These are phyloP conservation scores for Eucalyptus victrix DNA, from an alignment of 345 rosid genomes.

Conservation along the genomic window DNA sequence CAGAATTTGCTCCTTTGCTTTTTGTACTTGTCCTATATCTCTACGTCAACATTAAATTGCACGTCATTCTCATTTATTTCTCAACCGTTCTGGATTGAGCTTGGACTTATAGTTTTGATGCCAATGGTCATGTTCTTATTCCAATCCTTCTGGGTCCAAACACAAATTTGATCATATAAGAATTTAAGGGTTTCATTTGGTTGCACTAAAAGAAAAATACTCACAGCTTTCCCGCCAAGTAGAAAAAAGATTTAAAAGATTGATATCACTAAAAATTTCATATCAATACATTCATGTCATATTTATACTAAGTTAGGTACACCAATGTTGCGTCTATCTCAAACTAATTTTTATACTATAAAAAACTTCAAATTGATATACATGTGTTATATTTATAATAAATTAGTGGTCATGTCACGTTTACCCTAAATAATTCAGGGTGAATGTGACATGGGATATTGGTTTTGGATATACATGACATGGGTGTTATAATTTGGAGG, in stretches of 20 bases:
- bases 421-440: background rate
- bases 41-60: background rate
- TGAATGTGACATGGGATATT: background rate
- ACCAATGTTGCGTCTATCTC: background rate
- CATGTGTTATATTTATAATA: no score
- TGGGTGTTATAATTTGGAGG: no score
- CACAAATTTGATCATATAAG: background rate
- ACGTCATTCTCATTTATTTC: background rate
- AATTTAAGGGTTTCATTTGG: background rate
- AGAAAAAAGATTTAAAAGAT: no score
- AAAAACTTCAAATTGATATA: no score
- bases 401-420: no score
- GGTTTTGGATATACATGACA: no score
- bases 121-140: background rate
- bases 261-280: no score
- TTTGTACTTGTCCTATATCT: background rate
- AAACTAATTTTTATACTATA: no score
- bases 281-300: background rate
- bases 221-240: rapidly evolving
- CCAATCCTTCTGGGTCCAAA: background rate
- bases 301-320: no score
- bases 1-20: background rate
- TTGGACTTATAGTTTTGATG: background rate
- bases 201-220: background rate
- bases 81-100: background rate